Base-by-base conservation (phyloP, 2,329 filamentous ascomycete genomes). In the Hymenoscyphus linearis region DNA sequence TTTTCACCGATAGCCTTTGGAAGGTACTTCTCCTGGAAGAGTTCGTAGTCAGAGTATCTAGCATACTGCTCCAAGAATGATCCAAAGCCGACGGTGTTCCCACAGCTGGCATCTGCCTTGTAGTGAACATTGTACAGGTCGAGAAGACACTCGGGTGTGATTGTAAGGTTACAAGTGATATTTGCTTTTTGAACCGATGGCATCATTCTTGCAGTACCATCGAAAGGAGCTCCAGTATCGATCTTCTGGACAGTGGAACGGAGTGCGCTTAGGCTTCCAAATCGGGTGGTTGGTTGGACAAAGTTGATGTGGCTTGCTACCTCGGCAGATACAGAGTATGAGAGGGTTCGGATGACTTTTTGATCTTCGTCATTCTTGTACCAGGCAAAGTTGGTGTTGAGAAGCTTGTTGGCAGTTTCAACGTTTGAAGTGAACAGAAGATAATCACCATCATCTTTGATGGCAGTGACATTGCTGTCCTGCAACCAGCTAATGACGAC, bases 11-110 rank as follows among this genome's bases (percentile, higher is more conserved):
- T 71, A 9, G 74, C 71, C 55, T 79, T 74, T 0, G 79, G 79
- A 16, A 75, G 74, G 70, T 77, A 82, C 52, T 74, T 74, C 14
- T 74, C 54, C 6, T 82, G 70, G 71, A 80, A 81, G 2, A 71
- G 63, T 36, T 75, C 69, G 9, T 78, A 72, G 58, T 82, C 80
- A 18, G 63, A 55, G 53, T 65, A 65, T 52, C 63, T 61, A 18
- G 63, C 63, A 34, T 65, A 65, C 37, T 63, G 61, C 44, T 65
- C 63, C 31, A 65, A 50, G 61, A 65, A 65, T 58, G 61, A 63
- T 13, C 55, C 61, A 52, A 63, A 65, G n/a, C 61, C 63, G 55
- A 63, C 59, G 27, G 59, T 65, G 52, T 65, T 66, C 34, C 61
- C 61, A 35, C 62, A 65, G 16, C 57, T 57, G 25, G 61, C 27